These are phyloP conservation scores for Hansenula sp. DNA, from an alignment of 1,139 yeast species.

Conservation along the genomic window DNA sequence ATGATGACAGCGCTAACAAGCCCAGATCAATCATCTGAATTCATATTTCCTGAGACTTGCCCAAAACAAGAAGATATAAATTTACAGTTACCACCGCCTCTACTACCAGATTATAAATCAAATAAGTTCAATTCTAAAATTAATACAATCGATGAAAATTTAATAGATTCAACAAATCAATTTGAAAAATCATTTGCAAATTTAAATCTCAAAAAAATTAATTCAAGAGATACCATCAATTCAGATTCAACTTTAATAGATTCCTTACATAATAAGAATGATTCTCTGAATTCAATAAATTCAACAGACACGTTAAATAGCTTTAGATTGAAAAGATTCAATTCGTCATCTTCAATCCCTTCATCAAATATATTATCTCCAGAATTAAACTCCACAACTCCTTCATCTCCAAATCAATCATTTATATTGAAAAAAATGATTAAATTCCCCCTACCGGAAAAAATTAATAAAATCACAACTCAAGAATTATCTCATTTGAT, in stretches of 20 bases:
- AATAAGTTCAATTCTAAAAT: constrained; percentile 3
- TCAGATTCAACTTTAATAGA: constrained; percentile 11
- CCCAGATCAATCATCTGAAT: too few relatives aligned
- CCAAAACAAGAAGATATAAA: too few relatives aligned
- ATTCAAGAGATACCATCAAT: constrained; percentile 11
- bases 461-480: too few relatives aligned
- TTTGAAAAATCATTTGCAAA: constrained; percentile 8
- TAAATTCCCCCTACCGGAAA: constrained; percentile 1
- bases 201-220: constrained; percentile 4
- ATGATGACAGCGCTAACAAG: too few relatives aligned
- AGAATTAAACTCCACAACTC: neutral
- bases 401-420: neutral
- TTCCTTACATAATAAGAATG: constrained; percentile 15
- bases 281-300: constrained; percentile 15
- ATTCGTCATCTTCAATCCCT: constrained; percentile 12
- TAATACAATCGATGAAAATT: constrained; percentile 7
- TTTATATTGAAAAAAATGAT: constrained; percentile 5
- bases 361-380: neutral
- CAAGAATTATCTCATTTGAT: too few relatives aligned
- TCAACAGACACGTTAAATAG: constrained; percentile 16
- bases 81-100: neutral
- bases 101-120: neutral
- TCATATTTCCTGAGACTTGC: too few relatives aligned
- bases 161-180: neutral
- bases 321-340: constrained; percentile 15